Percentiles rank a stretch among this genome's conserved stretches.
These are phyloP conservation scores for Pythium brassicae DNA, from an alignment of 352 stramenopile species.

Conservation along the genomic window DNA sequence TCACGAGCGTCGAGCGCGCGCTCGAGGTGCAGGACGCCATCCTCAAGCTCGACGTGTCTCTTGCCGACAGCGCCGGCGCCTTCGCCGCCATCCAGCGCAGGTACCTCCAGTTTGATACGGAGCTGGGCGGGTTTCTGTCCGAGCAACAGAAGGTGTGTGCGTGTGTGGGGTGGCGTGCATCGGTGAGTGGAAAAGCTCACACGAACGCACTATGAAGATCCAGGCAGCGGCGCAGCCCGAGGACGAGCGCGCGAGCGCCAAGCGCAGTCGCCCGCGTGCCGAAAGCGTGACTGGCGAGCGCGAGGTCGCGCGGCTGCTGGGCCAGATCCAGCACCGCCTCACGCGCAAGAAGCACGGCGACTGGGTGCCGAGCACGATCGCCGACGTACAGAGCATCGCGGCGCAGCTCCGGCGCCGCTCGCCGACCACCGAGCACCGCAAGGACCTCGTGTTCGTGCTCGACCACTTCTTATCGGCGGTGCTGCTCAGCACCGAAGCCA, in stretches of 20 bases:
- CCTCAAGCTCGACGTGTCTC: constrained; percentile 51
- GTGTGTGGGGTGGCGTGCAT: background rate
- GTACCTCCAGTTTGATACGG: constrained; percentile 39
- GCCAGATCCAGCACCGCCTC: constrained; percentile 58
- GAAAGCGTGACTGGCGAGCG: constrained; percentile 26
- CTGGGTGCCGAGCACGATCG: constrained; percentile 64
- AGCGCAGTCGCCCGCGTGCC: constrained; percentile 6
- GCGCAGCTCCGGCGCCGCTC: constrained; percentile 25
- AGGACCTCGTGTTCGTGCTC: constrained; percentile 56
- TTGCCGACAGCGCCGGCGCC: constrained; percentile 50
- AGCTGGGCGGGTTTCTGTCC: constrained; percentile 44
- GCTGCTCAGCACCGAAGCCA: constrained; percentile 42
- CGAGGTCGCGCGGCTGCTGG: constrained; percentile 37
- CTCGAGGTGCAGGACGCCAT: constrained; percentile 60
- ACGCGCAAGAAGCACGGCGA: constrained; percentile 62
- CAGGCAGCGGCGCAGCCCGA: background rate
- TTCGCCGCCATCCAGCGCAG: constrained; percentile 52
- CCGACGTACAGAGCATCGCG: constrained; percentile 39
- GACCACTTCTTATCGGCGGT: constrained; percentile 71
- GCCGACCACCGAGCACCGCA: constrained; percentile 37
- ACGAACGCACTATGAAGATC: too few species aligned
- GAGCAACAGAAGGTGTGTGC: constrained; percentile 43
- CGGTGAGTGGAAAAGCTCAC: too few species aligned
- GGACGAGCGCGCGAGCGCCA: constrained; percentile 4
- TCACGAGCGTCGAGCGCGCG: constrained; percentile 52